phyloP scores from a whole-genome alignment of 106 monocot genomes.

The Amphibolis antarctica region DNA sequence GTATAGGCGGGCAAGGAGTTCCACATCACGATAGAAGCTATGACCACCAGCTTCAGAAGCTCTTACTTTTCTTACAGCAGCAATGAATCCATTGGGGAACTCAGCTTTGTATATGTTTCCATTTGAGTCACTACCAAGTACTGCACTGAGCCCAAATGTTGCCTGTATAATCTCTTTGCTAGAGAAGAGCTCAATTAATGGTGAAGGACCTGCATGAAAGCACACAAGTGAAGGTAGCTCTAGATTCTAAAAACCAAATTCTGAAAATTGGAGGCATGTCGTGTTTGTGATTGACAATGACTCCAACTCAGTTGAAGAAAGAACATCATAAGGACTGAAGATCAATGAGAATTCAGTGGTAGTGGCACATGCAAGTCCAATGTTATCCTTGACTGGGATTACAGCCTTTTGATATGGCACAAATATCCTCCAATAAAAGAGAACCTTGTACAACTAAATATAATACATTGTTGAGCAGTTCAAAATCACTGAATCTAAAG shows the following conservation, averaged over 20 bases:
- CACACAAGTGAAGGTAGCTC: neutral
- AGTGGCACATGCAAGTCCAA: too few species aligned
- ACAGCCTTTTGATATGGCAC: too few species aligned
- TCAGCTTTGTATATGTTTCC: slow-evolving; percentile 67
- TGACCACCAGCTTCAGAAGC: slow-evolving; percentile 17
- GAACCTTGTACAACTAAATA: too few species aligned
- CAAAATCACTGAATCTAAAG: too few species aligned
- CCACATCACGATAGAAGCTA: slow-evolving; percentile 37
- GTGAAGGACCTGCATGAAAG: slow-evolving; percentile 28
- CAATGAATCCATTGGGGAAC: slow-evolving; percentile 61
- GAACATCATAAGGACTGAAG: too few species aligned
- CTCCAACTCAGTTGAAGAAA: too few species aligned
- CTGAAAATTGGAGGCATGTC: neutral
- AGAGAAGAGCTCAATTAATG: slow-evolving; percentile 44
- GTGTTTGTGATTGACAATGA: neutral
- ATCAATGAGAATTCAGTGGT: too few species aligned
- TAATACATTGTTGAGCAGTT: too few species aligned
- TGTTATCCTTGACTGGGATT: too few species aligned
- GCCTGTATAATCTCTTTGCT: slow-evolving; percentile 64
- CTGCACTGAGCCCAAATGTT: slow-evolving; percentile 56
- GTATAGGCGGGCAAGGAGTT: slow-evolving; percentile 46
- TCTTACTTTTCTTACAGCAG: slow-evolving; percentile 32
- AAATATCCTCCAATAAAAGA: too few species aligned
- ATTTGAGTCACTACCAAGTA: slow-evolving; percentile 37
- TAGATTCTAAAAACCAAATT: neutral